Conservation (phyloP, 1,139 yeast genomes). For the Sugiyamaella sp. region DNA sequence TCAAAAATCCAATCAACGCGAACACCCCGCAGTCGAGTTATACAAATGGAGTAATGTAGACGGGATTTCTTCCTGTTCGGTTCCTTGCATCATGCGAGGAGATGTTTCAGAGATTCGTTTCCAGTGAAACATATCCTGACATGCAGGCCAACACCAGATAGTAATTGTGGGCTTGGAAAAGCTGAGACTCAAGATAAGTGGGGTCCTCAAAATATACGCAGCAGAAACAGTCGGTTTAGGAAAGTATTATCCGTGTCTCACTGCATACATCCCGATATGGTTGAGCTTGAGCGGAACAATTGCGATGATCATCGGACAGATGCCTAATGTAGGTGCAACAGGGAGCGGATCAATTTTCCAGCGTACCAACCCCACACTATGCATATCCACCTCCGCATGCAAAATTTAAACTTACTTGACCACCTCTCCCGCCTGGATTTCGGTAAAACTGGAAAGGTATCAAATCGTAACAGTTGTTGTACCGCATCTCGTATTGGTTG, state of each 20-base stretch:
- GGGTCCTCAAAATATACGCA: not conserved
- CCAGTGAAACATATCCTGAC: not conserved
- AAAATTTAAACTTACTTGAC: not conserved
- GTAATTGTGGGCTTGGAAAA: not conserved
- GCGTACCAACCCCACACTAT: not conserved
- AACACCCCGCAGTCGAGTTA: not conserved
- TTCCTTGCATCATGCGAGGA: not conserved
- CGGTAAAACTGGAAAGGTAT: not conserved
- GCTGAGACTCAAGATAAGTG: not conserved
- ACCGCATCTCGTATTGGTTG: not conserved
- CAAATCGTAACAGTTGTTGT: not conserved
- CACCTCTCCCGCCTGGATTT: not conserved
- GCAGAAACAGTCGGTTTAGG: not conserved
- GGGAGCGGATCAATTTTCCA: not conserved
- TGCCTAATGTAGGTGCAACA: not conserved
- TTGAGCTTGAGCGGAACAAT: not conserved
- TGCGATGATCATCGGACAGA: constrained; percentile 1
- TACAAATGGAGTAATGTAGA: not conserved
- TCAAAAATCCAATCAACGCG: not conserved
- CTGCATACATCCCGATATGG: not conserved
- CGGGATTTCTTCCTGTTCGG: not conserved
- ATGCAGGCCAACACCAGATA: not conserved
- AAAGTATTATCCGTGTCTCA: not conserved
- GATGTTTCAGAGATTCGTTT: not conserved
- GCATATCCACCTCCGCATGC: not conserved